phyloP scores from a whole-genome alignment of 169 alveolate genomes.

The Eimeria brunetti region DNA sequence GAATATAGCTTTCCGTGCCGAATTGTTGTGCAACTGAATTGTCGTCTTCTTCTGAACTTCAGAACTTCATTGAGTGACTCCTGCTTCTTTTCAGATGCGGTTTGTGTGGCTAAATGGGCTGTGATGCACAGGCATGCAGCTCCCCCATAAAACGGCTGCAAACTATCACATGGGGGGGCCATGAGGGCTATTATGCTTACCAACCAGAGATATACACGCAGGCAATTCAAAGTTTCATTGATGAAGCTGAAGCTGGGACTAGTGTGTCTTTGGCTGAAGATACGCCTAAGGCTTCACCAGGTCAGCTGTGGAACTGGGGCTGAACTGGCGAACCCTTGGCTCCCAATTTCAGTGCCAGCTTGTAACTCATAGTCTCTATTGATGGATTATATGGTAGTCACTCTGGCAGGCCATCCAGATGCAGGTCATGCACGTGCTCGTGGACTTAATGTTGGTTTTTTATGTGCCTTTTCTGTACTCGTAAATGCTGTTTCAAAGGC shows the following conservation, averaged over 20 bases:
- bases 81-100: not conserved
- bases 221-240: not conserved
- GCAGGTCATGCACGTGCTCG: not conserved
- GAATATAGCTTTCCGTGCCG: not conserved
- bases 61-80: not conserved
- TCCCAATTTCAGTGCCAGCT: not conserved
- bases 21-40: not conserved
- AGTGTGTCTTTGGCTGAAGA: not conserved
- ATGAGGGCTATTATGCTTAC: not conserved
- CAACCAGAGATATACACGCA: not conserved
- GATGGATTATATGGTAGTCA: not conserved
- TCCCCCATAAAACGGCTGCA: not conserved
- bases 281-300: not conserved
- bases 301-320: not conserved
- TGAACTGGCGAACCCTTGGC: not conserved
- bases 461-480: not conserved
- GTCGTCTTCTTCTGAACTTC: not conserved
- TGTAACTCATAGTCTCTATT: not conserved
- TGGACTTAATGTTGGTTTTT: not conserved
- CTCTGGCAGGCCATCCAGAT: not conserved
- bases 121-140: not conserved
- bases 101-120: not conserved
- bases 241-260: not conserved
- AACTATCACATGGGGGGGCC: not conserved
- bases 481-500: not conserved